Evolutionary conservation across 2,329 filamentous ascomycete genomes (phyloP), one percentile per base, ranked within the genome.

Genomic region (Grosmannia huntii): DNA sequence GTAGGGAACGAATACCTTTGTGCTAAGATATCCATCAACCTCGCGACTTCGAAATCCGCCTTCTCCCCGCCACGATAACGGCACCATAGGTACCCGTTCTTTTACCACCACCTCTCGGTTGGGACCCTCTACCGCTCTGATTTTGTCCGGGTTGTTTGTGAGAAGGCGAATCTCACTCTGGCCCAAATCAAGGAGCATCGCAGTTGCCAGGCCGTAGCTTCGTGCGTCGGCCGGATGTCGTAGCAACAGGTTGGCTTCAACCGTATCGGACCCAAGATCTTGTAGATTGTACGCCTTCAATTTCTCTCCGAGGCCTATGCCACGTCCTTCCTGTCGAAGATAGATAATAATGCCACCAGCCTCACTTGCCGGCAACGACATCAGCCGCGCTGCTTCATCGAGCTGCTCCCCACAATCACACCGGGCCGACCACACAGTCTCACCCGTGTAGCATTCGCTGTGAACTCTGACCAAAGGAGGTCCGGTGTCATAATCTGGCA

Each of bases 381-480:
- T 99, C 2, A 99, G 75, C 28, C 94, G 82, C 1, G 92, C 94
- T 1, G 94, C 94, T 74, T 99, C 94, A 70, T 99, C 94, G 2
- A 99, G 80, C 70, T 99, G 94, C 73, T 99, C 94, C 59, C 94
- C 94, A 70, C 94, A 99, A 73, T 99, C 94, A 74, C 94, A 99
- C 31, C 94, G 85, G 41, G 94, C 92, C 9, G 91, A 96, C 94
- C 94, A 97, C 1, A 95, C 94, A 0, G 94, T 99, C 76, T 99
- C 94, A 60, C 94, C 94, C 0, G 94, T 99, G 72, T 99, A 99
- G 74, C 94, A 99, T 72, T 99, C 94, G 3, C 89, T 95, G 71
- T 99, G 94, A 68, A 99, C 99, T 59, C 94, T 82, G 53, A 99
- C 92, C 46, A 99, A 76, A 0, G 94, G 89, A 1, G 86, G 72